Evolutionary conservation across 2,329 filamentous ascomycete genomes (phyloP), one percentile per base, ranked within the genome.

Genomic region (Fusarium citri): DNA sequence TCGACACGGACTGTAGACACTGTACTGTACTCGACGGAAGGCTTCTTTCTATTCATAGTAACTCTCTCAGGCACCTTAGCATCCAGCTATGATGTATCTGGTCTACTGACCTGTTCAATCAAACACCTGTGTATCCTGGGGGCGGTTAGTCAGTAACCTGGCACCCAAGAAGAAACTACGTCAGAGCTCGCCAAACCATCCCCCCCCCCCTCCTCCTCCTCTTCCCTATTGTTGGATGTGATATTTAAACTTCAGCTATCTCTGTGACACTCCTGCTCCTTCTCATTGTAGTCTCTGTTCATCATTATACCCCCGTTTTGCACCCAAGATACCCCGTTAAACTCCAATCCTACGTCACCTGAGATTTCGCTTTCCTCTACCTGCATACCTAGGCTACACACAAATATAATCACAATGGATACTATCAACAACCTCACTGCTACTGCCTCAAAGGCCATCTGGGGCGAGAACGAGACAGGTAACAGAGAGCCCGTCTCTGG

Each of bases 401-500:
- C 23, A 41, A 64, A 30, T 18, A 57, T 43, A 41, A 55, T 22
- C 70, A 82, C 26, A 47, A 92, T 92, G 89, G 90, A 92, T 64
- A 86, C 88, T 34, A 83, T 92, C 72, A 89, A 82, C 78, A 87
- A 83, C 77, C 81, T 88, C 55, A 84, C 78, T 18, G 76, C 76
- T 4, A 78, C 80, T 8, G 82, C 81, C 42, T 79, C 77, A 54
- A 83, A 79, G 59, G 80, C 77, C 31, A 80, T 84, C 59, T 85
- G 81, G 80, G 82, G 82, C 72, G 81, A 73, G 68, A 81, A 79
- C 81, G 72, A 79, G 28, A 59, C 77, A 15, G 22, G 53, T 25
- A 74, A 78, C 47, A 77, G 81, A 48, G 93, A 97, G 81, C 93
- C 93, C 20, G 79, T 94, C 46, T 91, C 92, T 22, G 93, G 93